Evolutionary conservation across 805 yeast genomes (phyloP).

Genomic region (Kodamaea kakaduensis): DNA sequence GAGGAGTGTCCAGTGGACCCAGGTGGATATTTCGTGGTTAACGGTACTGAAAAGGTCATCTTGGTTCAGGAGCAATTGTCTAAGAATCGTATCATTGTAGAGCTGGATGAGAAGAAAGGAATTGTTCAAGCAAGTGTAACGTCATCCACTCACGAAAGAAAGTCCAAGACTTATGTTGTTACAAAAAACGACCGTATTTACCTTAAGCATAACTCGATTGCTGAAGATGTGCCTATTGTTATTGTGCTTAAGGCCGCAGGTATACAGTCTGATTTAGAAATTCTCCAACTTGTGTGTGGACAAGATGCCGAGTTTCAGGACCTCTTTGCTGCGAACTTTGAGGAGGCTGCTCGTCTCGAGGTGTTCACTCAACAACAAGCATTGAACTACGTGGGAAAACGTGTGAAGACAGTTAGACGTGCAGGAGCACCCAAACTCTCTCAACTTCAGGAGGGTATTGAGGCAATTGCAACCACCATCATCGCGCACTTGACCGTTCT

Average conservation of each 20-base stretch:
- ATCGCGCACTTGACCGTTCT: slow-evolving; percentile 91
- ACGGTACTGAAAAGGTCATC: slow-evolving; percentile 97
- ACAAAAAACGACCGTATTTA: slow-evolving; percentile 87
- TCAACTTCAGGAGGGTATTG: slow-evolving; percentile 89
- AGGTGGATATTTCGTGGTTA: slow-evolving; percentile 96
- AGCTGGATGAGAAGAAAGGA: slow-evolving; percentile 91
- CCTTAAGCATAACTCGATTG: slow-evolving; percentile 90
- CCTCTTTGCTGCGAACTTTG: slow-evolving; percentile 86
- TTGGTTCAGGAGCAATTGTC: slow-evolving; percentile 95
- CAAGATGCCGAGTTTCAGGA: slow-evolving; percentile 85
- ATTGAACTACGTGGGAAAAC: slow-evolving; percentile 80
- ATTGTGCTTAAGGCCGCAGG: slow-evolving; percentile 94
- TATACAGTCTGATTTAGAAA: slow-evolving; percentile 84
- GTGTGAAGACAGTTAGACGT: slow-evolving; percentile 90
- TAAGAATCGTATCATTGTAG: slow-evolving; percentile 96
- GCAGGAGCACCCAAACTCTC: slow-evolving; percentile 76
- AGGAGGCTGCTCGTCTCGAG: slow-evolving; percentile 83
- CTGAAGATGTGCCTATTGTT: slow-evolving; percentile 94
- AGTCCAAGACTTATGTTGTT: slow-evolving; percentile 93
- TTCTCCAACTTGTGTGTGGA: slow-evolving; percentile 93
- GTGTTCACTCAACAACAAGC: slow-evolving; percentile 93
- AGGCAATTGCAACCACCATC: slow-evolving; percentile 91
- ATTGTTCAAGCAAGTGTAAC: slow-evolving; percentile 97
- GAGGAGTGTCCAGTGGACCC: slow-evolving; percentile 98
- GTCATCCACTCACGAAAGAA: slow-evolving; percentile 96